These are phyloP conservation scores for Crithidia sp. DNA, from an alignment of 208 protist species.

Conservation along the genomic window DNA sequence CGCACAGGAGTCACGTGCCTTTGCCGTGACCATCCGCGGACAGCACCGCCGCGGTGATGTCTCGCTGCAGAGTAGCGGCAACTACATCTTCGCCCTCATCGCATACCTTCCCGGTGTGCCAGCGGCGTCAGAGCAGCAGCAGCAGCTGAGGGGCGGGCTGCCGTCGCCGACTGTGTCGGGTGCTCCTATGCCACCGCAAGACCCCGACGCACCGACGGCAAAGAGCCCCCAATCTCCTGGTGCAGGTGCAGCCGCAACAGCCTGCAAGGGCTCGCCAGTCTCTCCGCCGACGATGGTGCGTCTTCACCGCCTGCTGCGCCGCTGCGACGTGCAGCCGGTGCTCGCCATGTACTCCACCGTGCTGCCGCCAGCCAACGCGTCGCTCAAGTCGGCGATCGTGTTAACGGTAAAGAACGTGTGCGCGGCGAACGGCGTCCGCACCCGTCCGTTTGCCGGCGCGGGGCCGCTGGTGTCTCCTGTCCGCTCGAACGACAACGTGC, in stretches of 20 bases:
- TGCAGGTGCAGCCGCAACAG: neutral
- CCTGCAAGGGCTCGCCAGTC: neutral
- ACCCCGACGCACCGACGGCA: neutral
- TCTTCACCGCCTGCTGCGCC: conserved; percentile 78
- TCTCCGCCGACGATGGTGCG: conserved; percentile 31
- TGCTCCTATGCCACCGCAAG: neutral
- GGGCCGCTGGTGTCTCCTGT: neutral
- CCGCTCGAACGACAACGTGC: conserved; percentile 10
- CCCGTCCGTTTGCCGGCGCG: neutral
- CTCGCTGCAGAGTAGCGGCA: conserved; percentile 44
- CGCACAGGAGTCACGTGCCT: conserved; percentile 42
- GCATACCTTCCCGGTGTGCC: conserved; percentile 44
- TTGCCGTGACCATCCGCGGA: conserved; percentile 58
- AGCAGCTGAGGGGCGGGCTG: neutral
- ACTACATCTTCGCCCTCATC: conserved; percentile 68
- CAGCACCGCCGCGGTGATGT: conserved; percentile 60
- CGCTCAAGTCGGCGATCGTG: conserved; percentile 45
- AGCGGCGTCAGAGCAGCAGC: neutral
- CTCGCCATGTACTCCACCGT: conserved; percentile 69
- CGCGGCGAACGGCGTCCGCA: neutral
- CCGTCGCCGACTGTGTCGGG: conserved; percentile 1
- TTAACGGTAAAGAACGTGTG: conserved; percentile 69
- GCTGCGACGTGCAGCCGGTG: conserved; percentile 65
- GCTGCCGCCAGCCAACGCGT: conserved; percentile 59
- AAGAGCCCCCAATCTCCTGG: neutral